Evolutionary conservation across 2,329 filamentous ascomycete species (phyloP).

Genomic region (Tolypocladium cylindrosporum): DNA sequence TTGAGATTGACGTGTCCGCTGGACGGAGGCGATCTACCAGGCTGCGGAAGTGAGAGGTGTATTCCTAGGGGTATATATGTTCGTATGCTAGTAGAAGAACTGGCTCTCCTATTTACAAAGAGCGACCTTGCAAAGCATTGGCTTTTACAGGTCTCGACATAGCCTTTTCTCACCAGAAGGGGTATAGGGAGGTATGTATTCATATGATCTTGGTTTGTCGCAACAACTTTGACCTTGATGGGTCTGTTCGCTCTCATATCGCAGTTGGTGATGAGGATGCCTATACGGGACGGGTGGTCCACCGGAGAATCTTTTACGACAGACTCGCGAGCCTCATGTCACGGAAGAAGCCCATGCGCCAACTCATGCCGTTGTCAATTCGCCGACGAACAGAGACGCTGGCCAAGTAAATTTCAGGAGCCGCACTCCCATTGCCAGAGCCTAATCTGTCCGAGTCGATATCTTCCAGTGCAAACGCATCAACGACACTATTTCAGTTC

Average conservation of each 20-base stretch:
- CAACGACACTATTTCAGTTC: neutral
- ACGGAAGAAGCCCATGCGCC: neutral
- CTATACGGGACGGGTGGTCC: neutral
- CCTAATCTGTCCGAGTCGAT: too few relatives aligned
- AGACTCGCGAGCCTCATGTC: neutral
- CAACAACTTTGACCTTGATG: neutral
- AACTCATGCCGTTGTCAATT: neutral
- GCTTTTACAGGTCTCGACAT: neutral
- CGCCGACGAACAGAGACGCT: neutral
- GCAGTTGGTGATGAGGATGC: neutral
- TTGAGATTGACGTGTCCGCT: neutral
- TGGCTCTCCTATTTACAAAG: neutral
- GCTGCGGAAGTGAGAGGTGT: slow-evolving; percentile 10
- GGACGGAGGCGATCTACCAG: slow-evolving; percentile 18
- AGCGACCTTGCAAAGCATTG: neutral
- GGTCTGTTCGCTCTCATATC: neutral
- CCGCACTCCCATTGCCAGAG: neutral
- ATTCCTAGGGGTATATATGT: neutral
- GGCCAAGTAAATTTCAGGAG: too few relatives aligned
- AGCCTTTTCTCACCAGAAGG: too few relatives aligned
- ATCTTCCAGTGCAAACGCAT: neutral
- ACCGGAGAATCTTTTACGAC: neutral
- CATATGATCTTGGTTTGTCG: neutral
- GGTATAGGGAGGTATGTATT: too few relatives aligned
- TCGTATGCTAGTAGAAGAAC: neutral